Evolutionary conservation across 331 rosid genomes (phyloP).

Genomic region (Quercus lobata): DNA sequence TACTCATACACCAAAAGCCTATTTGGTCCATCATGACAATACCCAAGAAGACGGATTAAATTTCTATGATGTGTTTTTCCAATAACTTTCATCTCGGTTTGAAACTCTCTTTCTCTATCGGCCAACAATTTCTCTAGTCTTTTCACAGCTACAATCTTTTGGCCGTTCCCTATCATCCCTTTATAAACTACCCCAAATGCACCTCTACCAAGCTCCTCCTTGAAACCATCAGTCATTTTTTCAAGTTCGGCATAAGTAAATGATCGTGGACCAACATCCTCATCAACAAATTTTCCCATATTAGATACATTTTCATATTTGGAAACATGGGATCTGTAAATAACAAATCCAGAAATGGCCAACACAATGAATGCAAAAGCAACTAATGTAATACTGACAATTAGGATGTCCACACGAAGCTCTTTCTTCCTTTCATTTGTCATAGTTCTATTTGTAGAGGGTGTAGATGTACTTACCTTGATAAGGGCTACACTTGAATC

Average conservation of each 20-base stretch:
- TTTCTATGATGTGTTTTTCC: conserved; percentile 26
- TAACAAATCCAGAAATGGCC: neutral
- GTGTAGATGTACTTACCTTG: conserved; percentile 3
- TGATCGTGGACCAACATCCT: neutral
- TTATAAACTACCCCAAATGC: neutral
- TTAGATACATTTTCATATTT: neutral
- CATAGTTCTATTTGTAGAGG: neutral
- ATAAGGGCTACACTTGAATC: neutral
- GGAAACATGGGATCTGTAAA: too few relatives aligned
- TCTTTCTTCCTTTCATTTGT: neutral
- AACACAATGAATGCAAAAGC: neutral
- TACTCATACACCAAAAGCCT: conserved; percentile 30
- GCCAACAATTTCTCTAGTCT: neutral
- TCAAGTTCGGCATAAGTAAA: too few relatives aligned
- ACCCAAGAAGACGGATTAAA: conserved; percentile 25
- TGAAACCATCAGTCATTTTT: neutral
- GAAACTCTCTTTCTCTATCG: conserved; percentile 20
- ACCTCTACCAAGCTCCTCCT: neutral
- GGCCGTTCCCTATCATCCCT: neutral
- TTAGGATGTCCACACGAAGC: too few relatives aligned
- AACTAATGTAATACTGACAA: too few relatives aligned
- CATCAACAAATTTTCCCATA: conserved; percentile 19
- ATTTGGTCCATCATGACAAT: conserved; percentile 11
- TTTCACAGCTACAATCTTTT: neutral
- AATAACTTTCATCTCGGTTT: conserved; percentile 6